Evolutionary conservation across 495 filamentous ascomycete genomes (phyloP).

Genomic region (Aspergillus diversus): DNA sequence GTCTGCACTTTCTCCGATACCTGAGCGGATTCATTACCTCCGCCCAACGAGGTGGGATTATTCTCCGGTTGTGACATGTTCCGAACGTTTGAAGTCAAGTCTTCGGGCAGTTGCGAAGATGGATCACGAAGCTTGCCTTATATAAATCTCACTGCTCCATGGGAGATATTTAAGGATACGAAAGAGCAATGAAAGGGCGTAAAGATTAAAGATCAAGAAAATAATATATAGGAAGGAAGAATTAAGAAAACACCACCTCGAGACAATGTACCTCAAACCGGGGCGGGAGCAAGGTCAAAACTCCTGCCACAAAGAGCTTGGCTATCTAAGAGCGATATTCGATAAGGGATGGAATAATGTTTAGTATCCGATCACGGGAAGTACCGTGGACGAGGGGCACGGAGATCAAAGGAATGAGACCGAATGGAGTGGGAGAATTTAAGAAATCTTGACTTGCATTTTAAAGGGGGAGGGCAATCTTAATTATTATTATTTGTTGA

Average conservation of each 20-base stretch:
- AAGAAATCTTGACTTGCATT: too few relatives aligned
- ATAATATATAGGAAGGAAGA: neutral
- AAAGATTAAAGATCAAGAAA: neutral
- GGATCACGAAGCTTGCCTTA: neutral
- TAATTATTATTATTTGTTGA: too few relatives aligned
- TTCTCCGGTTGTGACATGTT: conserved; percentile 17
- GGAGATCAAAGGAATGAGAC: too few relatives aligned
- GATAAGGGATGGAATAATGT: neutral
- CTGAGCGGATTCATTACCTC: conserved; percentile 18
- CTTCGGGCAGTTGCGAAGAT: neutral
- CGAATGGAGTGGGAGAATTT: too few relatives aligned
- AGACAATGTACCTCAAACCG: neutral
- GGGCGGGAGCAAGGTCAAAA: neutral
- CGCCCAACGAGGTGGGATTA: conserved; percentile 1
- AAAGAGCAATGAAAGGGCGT: neutral
- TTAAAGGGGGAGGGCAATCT: too few relatives aligned
- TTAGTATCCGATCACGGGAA: neutral
- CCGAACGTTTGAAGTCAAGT: neutral
- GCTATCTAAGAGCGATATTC: neutral
- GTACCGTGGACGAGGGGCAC: neutral
- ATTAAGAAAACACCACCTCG: neutral
- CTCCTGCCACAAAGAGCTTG: too few relatives aligned
- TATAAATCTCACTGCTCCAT: neutral
- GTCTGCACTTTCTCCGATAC: conserved; percentile 10
- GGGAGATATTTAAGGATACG: neutral